Evolutionary conservation across 2,329 filamentous ascomycete genomes (phyloP).

Genomic region (Aureobasidium sp.): DNA sequence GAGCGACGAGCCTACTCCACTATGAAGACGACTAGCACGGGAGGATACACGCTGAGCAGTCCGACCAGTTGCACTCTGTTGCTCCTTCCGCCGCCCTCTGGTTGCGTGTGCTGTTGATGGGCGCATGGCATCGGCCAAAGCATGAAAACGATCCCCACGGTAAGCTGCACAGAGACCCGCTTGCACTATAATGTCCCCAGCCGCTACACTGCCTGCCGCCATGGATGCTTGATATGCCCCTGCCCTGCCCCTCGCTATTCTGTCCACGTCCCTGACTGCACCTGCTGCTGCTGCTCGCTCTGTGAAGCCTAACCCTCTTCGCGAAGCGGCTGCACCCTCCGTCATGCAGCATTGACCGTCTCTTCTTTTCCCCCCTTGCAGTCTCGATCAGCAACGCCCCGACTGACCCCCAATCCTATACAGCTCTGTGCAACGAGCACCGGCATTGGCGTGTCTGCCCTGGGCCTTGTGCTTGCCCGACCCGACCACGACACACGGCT

Average conservation of each 20-base stretch:
- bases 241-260: constrained; percentile 7
- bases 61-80: neutral
- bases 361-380: neutral
- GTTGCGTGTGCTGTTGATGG: neutral
- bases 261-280: neutral
- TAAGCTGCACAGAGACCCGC: constrained; percentile 23
- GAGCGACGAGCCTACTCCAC: constrained; percentile 19
- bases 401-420: constrained; percentile 20
- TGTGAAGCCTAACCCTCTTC: constrained; percentile 5
- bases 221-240: neutral
- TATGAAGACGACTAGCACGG: constrained; percentile 28
- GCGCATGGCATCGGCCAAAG: constrained; percentile 26
- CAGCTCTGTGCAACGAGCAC: constrained; percentile 59
- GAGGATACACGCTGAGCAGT: constrained; percentile 6
- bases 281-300: neutral
- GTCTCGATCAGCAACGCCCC: neutral
- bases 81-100: neutral
- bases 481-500: constrained; percentile 31
- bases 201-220: constrained; percentile 9
- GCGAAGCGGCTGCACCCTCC: constrained; percentile 2
- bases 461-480: constrained; percentile 52
- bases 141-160: constrained; percentile 43
- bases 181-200: constrained; percentile 8
- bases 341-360: constrained; percentile 14
- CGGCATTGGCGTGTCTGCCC: constrained; percentile 51